These are phyloP conservation scores for Neurospora sp. DNA, from an alignment of 495 filamentous ascomycete species.

Conservation along the genomic window DNA sequence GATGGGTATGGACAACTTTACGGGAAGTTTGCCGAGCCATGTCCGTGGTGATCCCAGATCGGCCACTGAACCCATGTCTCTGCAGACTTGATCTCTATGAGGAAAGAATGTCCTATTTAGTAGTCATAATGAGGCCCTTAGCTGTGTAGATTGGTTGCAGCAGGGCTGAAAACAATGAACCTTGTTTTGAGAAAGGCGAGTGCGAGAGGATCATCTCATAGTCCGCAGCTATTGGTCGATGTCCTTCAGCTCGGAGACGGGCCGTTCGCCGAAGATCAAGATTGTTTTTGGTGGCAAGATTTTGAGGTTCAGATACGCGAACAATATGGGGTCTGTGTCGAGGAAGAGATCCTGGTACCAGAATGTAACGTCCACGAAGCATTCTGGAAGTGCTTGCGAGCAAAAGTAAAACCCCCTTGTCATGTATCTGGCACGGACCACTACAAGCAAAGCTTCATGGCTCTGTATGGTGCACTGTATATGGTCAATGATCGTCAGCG, in stretches of 20 bases:
- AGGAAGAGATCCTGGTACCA: background rate
- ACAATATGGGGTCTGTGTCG: background rate
- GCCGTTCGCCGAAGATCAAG: background rate
- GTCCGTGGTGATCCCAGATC: background rate
- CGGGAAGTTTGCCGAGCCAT: background rate
- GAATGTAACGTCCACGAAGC: background rate
- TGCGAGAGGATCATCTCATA: background rate
- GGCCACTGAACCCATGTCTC: background rate
- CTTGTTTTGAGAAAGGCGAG: background rate
- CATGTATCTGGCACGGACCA: too few relatives aligned
- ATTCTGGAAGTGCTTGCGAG: background rate
- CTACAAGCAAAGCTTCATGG: too few relatives aligned
- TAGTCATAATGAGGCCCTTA: background rate
- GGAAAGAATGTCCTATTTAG: background rate
- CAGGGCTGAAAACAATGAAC: background rate
- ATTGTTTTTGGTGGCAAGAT: background rate
- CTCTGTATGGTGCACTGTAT: too few relatives aligned
- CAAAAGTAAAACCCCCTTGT: too few relatives aligned
- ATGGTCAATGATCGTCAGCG: too few relatives aligned
- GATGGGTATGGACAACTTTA: background rate
- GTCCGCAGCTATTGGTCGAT: background rate
- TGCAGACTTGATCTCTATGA: background rate
- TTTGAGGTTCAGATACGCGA: background rate
- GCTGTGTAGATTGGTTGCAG: background rate
- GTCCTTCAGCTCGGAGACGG: background rate